A percentile compares a stretch with the other conserved stretches of the same genome.
Evolutionary conservation across 257 asterid genomes (phyloP).

Genomic region (Scutellaria barbata): DNA sequence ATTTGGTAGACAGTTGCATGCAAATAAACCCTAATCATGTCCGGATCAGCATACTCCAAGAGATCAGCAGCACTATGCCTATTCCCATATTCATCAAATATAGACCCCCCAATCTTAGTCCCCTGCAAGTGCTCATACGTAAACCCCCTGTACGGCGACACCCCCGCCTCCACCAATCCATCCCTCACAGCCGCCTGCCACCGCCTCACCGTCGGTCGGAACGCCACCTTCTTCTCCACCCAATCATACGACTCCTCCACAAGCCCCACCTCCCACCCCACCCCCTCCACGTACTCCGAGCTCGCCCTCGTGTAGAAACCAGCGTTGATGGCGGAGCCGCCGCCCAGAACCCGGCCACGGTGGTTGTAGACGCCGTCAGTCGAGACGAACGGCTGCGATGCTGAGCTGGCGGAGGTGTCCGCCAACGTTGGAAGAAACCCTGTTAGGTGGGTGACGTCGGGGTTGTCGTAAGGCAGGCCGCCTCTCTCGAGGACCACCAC

Average conservation of each 20-base stretch:
- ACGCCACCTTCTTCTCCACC: slow-evolving; percentile 80
- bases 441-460: slow-evolving; percentile 49
- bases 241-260: slow-evolving; percentile 69
- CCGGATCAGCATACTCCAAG: slow-evolving; percentile 63
- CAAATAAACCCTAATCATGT: slow-evolving; percentile 46
- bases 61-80: slow-evolving; percentile 88
- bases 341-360: slow-evolving; percentile 79
- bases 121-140: slow-evolving; percentile 68
- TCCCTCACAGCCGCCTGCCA: slow-evolving; percentile 82
- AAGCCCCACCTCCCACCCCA: slow-evolving; percentile 61
- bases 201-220: slow-evolving; percentile 47
- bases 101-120: slow-evolving; percentile 75
- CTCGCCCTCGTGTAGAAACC: slow-evolving; percentile 80
- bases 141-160: slow-evolving; percentile 54
- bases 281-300: slow-evolving; percentile 31
- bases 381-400: slow-evolving; percentile 71
- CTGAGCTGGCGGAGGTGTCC: slow-evolving; percentile 53
- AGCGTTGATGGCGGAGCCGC: slow-evolving; percentile 78
- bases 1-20: slow-evolving; percentile 61
- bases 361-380: slow-evolving; percentile 83
- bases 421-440: slow-evolving; percentile 45
- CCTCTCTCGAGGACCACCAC: slow-evolving; percentile 80
- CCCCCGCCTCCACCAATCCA: slow-evolving; percentile 69
- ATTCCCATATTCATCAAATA: slow-evolving; percentile 62
- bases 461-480: slow-evolving; percentile 68